These are phyloP conservation scores for Bruguiera sexangula DNA, from an alignment of 345 rosid species.

Conservation along the genomic window DNA sequence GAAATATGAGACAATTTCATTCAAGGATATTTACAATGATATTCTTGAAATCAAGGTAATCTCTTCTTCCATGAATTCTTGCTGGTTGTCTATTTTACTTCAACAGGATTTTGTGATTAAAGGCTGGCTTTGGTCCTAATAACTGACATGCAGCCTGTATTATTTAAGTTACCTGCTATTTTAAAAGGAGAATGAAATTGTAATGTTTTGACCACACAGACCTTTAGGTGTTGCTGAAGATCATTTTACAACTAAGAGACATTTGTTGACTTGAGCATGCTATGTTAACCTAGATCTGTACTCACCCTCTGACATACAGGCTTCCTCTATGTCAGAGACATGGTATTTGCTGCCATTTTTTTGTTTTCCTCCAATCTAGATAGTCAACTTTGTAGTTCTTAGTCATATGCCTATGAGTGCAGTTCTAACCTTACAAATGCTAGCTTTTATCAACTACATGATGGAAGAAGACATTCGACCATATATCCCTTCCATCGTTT, in stretches of 20 bases:
- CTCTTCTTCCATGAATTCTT: constrained; percentile 11
- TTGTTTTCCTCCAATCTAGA: background rate
- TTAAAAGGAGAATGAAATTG: no score
- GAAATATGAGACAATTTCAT: constrained; percentile 63
- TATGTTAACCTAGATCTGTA: background rate
- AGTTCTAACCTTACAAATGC: background rate
- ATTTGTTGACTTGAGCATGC: no score
- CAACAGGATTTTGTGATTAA: background rate
- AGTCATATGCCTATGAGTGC: background rate
- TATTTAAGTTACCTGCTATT: no score
- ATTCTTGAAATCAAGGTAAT: constrained; percentile 68
- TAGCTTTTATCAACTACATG: background rate
- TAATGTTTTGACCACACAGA: no score
- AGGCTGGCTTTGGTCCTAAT: constrained; percentile 4
- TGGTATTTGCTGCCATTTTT: background rate
- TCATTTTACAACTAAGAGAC: no score
- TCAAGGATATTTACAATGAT: constrained; percentile 64
- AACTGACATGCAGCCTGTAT: background rate
- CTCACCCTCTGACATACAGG: background rate
- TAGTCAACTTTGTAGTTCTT: background rate
- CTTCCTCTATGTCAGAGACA: background rate
- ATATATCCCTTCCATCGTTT: no score
- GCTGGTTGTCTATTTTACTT: constrained; percentile 9
- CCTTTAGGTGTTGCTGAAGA: no score
- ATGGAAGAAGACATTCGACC: background rate